Evolutionary conservation across 2,329 filamentous ascomycete species (phyloP).

Genomic region (Aspergillus phoenicis): DNA sequence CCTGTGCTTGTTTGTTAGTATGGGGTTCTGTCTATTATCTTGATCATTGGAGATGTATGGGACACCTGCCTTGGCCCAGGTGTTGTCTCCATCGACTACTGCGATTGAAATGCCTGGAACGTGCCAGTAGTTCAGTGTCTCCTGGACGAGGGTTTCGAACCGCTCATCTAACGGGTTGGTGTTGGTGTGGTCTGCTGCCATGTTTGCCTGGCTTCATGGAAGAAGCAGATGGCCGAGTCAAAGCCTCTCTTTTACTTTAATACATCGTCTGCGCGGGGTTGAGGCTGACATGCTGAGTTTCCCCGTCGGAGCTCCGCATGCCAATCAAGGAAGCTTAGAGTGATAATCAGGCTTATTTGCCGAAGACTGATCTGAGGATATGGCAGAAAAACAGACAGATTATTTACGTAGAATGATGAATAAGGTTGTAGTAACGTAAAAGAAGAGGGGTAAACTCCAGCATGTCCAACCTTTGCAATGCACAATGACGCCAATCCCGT

Average conservation of each 20-base stretch:
- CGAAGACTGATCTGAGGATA: too few species aligned
- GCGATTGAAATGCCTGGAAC: constrained; percentile 12
- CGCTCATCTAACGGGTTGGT: background rate
- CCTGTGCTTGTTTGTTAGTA: constrained; percentile 30
- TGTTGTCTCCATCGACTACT: constrained; percentile 16
- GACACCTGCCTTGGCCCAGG: constrained; percentile 7
- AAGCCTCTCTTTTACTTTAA: background rate
- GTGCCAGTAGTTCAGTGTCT: constrained; percentile 6
- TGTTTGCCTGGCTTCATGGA: background rate
- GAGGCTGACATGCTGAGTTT: background rate
- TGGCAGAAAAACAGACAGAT: background rate
- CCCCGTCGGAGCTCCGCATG: background rate
- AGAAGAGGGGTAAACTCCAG: background rate
- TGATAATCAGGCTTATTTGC: background rate
- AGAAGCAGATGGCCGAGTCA: background rate
- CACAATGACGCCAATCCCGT: background rate
- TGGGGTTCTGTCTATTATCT: background rate
- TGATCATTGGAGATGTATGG: too few species aligned
- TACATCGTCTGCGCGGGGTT: background rate
- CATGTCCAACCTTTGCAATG: background rate
- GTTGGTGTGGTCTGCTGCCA: background rate
- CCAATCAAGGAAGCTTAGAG: background rate
- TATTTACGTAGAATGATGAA: background rate
- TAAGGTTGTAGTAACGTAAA: background rate
- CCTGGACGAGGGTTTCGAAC: background rate